Evolutionary conservation across 306 rosid species (phyloP).

Genomic region (Fagus crenata): DNA sequence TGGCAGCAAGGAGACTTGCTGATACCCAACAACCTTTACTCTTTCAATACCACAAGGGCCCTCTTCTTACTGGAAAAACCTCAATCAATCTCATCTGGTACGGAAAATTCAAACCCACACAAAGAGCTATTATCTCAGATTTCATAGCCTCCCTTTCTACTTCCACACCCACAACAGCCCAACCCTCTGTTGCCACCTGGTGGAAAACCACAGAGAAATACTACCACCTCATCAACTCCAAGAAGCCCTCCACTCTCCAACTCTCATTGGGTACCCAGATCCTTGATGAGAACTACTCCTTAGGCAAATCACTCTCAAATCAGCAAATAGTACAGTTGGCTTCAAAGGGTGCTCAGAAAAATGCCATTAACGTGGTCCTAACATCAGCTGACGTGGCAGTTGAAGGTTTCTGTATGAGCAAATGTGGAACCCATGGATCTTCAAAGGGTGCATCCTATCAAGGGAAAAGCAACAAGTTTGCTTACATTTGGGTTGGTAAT

Average conservation of each 20-base stretch:
- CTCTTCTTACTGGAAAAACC: conserved; percentile 51
- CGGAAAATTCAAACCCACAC: conserved; percentile 53
- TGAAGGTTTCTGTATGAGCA: conserved; percentile 55
- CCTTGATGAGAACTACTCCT: conserved; percentile 30
- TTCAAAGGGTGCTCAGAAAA: conserved; percentile 20
- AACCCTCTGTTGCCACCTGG: conserved; percentile 45
- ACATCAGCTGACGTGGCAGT: conserved; percentile 48
- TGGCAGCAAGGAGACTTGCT: too few relatives aligned
- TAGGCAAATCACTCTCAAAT: conserved; percentile 32
- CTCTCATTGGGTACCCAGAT: conserved; percentile 36
- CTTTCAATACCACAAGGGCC: conserved; percentile 64
- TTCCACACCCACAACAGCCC: conserved; percentile 10
- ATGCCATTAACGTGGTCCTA: conserved; percentile 36
- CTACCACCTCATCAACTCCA: conserved; percentile 20
- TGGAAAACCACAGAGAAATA: conserved; percentile 37
- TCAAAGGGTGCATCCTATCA: background rate
- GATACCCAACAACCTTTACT: conserved; percentile 15
- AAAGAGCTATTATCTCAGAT: conserved; percentile 45
- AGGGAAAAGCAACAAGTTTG: conserved; percentile 42
- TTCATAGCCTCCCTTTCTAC: conserved; percentile 47
- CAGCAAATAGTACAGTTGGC: conserved; percentile 28
- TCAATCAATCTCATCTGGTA: conserved; percentile 59
- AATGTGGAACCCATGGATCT: conserved; percentile 58
- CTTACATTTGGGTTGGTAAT: conserved; percentile 76
- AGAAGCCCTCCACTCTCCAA: background rate